Evolutionary conservation across 345 rosid genomes (phyloP).

Genomic region (Corchorus capsularis): DNA sequence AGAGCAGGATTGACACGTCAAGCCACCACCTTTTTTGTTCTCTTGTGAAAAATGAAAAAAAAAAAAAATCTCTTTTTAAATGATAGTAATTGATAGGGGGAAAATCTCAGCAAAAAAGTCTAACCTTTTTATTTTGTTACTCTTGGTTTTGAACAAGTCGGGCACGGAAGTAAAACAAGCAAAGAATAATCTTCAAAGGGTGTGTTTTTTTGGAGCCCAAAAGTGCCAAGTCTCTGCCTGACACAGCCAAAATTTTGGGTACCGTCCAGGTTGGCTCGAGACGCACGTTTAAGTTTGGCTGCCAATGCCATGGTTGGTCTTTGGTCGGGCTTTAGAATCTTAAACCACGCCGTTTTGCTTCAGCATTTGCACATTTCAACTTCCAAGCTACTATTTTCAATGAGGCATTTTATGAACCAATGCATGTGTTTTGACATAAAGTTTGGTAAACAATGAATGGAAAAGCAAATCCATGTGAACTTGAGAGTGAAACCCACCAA

Average conservation of each 20-base stretch:
- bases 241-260: neutral
- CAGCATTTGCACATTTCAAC: neutral
- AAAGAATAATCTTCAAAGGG: conserved; percentile 40
- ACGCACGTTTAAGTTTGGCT: neutral
- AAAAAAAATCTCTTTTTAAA: neutral
- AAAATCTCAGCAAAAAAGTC: neutral
- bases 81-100: neutral
- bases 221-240: neutral
- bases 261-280: neutral
- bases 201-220: neutral
- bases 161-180: conserved; percentile 28
- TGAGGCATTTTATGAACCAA: no score
- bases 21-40: conserved; percentile 26
- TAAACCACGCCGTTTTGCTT: neutral
- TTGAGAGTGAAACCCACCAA: neutral
- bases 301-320: neutral
- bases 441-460: neutral
- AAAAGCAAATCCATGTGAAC: neutral
- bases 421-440: neutral
- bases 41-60: neutral
- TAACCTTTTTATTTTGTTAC: neutral
- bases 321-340: conserved; percentile 2
- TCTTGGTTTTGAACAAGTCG: conserved; percentile 23
- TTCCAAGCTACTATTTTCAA: no score
- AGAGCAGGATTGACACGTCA: conserved; percentile 39